Percentiles rank a stretch among this genome's conserved stretches.
phyloP scores from a whole-genome alignment of 768 basidiomycete species.

The Calocybe cyanea region DNA sequence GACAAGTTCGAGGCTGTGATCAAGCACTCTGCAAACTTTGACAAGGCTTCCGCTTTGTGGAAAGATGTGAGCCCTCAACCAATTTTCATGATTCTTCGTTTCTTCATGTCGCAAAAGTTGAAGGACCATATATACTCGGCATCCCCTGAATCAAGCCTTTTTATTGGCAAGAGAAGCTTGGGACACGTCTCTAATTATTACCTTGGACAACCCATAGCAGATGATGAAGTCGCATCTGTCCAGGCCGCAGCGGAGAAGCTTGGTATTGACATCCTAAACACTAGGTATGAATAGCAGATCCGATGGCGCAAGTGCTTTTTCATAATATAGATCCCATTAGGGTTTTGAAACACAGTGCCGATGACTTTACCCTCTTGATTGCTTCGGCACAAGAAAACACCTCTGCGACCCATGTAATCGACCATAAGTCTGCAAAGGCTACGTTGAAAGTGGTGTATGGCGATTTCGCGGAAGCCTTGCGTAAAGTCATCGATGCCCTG shows the following conservation, averaged over 20 bases:
- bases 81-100: not conserved
- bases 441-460: conserved; percentile 70
- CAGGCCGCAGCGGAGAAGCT: conserved; percentile 74
- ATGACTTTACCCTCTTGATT: conserved; percentile 66
- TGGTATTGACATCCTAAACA: conserved; percentile 76
- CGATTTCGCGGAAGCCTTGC: conserved; percentile 61
- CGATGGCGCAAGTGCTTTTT: not conserved
- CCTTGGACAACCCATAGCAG: conserved; percentile 65
- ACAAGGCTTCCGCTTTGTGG: conserved; percentile 59
- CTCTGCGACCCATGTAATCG: conserved; percentile 40
- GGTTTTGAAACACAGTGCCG: conserved; percentile 62
- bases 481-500: conserved; percentile 52
- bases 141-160: conserved; percentile 60
- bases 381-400: conserved; percentile 58
- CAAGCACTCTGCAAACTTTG: conserved; percentile 52
- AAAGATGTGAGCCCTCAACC: conserved; percentile 39
- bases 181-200: conserved; percentile 89
- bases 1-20: conserved; percentile 65
- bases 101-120: conserved; percentile 38
- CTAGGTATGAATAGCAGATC: conserved; percentile 46
- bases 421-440: conserved; percentile 35
- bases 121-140: conserved; percentile 71
- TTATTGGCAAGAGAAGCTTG: conserved; percentile 73
- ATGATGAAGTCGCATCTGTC: conserved; percentile 73
- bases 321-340: conserved; percentile 30